Percentiles rank a stretch among this genome's conserved stretches.
These are phyloP conservation scores for Aspergillus sparsus DNA, from an alignment of 495 filamentous ascomycete species.

Conservation along the genomic window DNA sequence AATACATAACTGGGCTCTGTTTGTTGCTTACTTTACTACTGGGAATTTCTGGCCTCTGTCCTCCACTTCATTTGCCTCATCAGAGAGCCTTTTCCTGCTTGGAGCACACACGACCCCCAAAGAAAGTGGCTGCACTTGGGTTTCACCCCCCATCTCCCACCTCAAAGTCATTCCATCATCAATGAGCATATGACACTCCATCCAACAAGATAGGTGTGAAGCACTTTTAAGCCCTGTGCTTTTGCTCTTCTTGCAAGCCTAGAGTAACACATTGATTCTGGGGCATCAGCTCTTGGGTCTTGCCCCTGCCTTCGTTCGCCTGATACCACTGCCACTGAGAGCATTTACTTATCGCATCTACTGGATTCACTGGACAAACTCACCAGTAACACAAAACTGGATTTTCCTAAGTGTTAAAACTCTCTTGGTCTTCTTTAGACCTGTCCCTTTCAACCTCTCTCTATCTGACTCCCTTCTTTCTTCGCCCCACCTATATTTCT, in stretches of 20 bases:
- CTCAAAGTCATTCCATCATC: background rate
- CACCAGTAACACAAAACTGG: conserved; percentile 14
- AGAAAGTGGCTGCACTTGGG: background rate
- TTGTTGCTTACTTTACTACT: background rate
- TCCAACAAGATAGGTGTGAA: background rate
- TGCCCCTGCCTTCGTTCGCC: conserved; percentile 15
- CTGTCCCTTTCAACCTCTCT: background rate
- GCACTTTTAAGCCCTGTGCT: background rate
- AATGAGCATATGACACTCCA: background rate
- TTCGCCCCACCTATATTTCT: conserved; percentile 4
- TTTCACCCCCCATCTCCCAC: conserved; percentile 1
- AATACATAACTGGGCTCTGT: background rate
- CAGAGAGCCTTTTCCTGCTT: background rate
- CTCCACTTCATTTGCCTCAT: background rate
- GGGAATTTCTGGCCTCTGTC: background rate
- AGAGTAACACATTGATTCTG: background rate
- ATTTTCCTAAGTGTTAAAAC: background rate
- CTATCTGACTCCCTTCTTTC: background rate
- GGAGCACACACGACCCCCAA: background rate
- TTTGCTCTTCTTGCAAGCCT: background rate
- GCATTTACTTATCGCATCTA: conserved; percentile 8
- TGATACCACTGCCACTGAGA: conserved; percentile 13
- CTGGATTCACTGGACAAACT: conserved; percentile 5
- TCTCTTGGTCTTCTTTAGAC: background rate
- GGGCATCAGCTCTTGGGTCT: background rate